phyloP scores from a whole-genome alignment of 768 basidiomycete species.

The Psilocybe tampanensis region DNA sequence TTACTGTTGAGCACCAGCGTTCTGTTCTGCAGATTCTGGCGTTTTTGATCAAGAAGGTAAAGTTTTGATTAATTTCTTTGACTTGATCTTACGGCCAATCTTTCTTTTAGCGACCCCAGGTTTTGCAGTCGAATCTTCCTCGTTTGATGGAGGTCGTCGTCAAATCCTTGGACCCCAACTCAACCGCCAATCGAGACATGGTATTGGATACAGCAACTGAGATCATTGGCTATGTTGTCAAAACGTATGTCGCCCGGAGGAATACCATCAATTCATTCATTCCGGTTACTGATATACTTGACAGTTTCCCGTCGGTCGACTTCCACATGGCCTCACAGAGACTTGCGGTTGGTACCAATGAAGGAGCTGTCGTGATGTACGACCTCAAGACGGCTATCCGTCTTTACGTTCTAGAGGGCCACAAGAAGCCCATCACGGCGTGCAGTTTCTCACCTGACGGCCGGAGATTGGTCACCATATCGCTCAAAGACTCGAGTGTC shows the following conservation, averaged over 20 bases:
- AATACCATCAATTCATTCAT: background rate
- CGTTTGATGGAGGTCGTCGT: slow-evolving; percentile 93
- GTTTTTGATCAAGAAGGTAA: slow-evolving; percentile 88
- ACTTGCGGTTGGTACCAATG: slow-evolving; percentile 90
- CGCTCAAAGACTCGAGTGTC: slow-evolving; percentile 80
- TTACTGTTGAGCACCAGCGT: slow-evolving; percentile 75
- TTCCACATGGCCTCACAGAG: slow-evolving; percentile 88
- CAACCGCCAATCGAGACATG: slow-evolving; percentile 72
- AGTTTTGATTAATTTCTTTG: background rate
- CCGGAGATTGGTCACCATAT: slow-evolving; percentile 82
- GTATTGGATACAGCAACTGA: slow-evolving; percentile 92
- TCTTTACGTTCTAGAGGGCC: slow-evolving; percentile 92
- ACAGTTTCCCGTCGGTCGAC: slow-evolving; percentile 90
- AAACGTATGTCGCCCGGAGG: slow-evolving; percentile 76
- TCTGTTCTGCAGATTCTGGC: slow-evolving; percentile 93
- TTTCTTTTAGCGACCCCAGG: slow-evolving; percentile 69
- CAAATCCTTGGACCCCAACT: slow-evolving; percentile 93
- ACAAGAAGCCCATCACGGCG: slow-evolving; percentile 78
- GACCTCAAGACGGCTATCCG: slow-evolving; percentile 96
- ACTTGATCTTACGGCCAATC: background rate
- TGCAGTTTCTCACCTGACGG: slow-evolving; percentile 96
- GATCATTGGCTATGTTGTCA: slow-evolving; percentile 93
- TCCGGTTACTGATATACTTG: background rate
- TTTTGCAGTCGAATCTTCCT: slow-evolving; percentile 83
- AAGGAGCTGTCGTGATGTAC: slow-evolving; percentile 95